phyloP scores from a whole-genome alignment of 805 yeast species.

The Cyberlindnera amylophila region DNA sequence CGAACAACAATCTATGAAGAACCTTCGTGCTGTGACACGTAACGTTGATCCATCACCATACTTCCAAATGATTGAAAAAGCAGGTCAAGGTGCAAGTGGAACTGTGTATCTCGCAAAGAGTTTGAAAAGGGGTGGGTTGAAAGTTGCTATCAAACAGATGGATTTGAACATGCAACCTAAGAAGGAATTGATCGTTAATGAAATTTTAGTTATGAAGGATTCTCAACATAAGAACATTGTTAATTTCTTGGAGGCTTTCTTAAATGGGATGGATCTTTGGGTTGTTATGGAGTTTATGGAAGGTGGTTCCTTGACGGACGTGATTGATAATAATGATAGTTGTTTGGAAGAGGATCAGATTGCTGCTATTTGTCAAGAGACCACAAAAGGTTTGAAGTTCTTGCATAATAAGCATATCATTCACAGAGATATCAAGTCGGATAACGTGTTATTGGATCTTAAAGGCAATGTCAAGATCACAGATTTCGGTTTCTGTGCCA shows the following conservation, averaged over 20 bases:
- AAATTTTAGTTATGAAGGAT: slow-evolving; percentile 94
- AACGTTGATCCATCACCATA: slow-evolving; percentile 81
- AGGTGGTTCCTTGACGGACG: slow-evolving; percentile 96
- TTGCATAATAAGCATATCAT: slow-evolving; percentile 89
- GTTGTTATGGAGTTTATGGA: slow-evolving; percentile 99
- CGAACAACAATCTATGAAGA: slow-evolving; percentile 84
- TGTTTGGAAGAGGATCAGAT: slow-evolving; percentile 79
- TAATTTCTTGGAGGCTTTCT: slow-evolving; percentile 86
- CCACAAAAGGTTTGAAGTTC: slow-evolving; percentile 86
- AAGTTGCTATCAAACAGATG: slow-evolving; percentile 96
- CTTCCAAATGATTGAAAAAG: slow-evolving; percentile 73
- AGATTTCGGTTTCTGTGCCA: slow-evolving; percentile 98
- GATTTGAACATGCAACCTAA: slow-evolving; percentile 87
- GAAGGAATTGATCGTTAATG: slow-evolving; percentile 92
- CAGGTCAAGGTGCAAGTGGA: slow-evolving; percentile 98
- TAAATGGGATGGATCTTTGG: slow-evolving; percentile 75
- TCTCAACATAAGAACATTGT: slow-evolving; percentile 93
- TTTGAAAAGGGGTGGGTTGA: slow-evolving; percentile 48
- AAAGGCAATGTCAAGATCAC: slow-evolving; percentile 88
- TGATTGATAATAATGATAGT: slow-evolving; percentile 81
- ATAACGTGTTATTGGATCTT: slow-evolving; percentile 81
- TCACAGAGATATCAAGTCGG: slow-evolving; percentile 96
- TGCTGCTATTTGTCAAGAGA: slow-evolving; percentile 85
- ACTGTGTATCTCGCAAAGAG: slow-evolving; percentile 86
- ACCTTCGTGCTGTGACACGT: slow-evolving; percentile 76